Evolutionary conservation across 2,329 filamentous ascomycete species (phyloP), one percentile per base, ranked within the genome.

Genomic region (Fusarium guadeloupense): DNA sequence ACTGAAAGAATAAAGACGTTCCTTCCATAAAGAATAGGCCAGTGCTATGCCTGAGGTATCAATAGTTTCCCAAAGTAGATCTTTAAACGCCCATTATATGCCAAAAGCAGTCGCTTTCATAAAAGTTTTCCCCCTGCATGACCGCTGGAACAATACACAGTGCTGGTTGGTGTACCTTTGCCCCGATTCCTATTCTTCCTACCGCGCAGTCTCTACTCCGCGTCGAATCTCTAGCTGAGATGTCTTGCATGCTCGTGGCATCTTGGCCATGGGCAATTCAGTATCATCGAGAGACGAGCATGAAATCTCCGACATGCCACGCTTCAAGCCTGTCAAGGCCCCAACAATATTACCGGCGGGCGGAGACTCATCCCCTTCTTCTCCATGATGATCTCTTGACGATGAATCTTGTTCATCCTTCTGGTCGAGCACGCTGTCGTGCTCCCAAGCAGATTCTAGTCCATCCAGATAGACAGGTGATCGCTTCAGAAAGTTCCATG

Each of bases 361-460:
- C 6, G 62, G 52, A 47, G 62, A 62, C n/a, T 66, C 60, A 16
- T 67, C 63, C 20, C 50, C 52, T 25, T 68, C 60, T 12, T 67
- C 50, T 8, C 54, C 51, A 9, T 54, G 34, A 50, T 74, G 73
- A 17, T 76, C 75, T 26, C 73, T 75, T 10, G 72, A 73, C 20
- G 74, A 72, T 2, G 67, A 28, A 9, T 65, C 70, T 41, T 57
- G 60, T n/a, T 62, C 59, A 8, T 71, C 66, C 31, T 66, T 66
- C 30, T 66, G 73, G 66, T 87, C 85, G 8, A 87, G 76, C 34
- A 80, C 71, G 6, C 72, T 65, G 53, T 87, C 84, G 51, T 80
- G 78, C 1, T 72, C 76, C 85, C 85, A 87, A 60, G 81, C 79
- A 4, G 77, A 77, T 62, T 87, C 85, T 1, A 87, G 76, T 3